phyloP scores from a whole-genome alignment of 1,284 basidiomycete genomes.

The Cryptococcus sp. region DNA sequence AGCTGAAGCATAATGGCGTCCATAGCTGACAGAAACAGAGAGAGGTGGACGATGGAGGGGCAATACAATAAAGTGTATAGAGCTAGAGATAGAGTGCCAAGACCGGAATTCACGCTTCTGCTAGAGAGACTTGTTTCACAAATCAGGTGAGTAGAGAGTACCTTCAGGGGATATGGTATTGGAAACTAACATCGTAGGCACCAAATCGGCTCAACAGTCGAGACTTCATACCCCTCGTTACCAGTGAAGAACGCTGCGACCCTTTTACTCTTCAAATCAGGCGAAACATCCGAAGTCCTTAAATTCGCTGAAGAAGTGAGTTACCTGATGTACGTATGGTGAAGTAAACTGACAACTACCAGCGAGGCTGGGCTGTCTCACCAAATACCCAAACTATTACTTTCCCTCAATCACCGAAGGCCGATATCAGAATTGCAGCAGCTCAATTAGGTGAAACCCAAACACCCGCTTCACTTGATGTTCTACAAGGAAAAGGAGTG shows the following conservation, averaged over 20 bases:
- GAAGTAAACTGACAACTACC: constrained; percentile 8
- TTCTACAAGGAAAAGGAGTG: constrained; percentile 27
- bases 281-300: constrained; percentile 35
- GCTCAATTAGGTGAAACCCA: constrained; percentile 9
- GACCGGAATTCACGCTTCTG: constrained; percentile 45
- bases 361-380: constrained; percentile 43
- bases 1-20: background rate
- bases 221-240: constrained; percentile 46
- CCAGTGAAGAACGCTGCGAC: constrained; percentile 41
- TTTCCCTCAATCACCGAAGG: constrained; percentile 25
- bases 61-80: constrained; percentile 98
- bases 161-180: background rate
- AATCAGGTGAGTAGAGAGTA: constrained; percentile 33
- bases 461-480: constrained; percentile 8
- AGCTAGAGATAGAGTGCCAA: constrained; percentile 69
- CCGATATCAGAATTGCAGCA: constrained; percentile 22
- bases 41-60: constrained; percentile 98
- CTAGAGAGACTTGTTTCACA: constrained; percentile 45
- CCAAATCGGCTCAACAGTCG: constrained; percentile 48
- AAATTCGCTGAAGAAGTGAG: constrained; percentile 36
- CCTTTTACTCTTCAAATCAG: constrained; percentile 45
- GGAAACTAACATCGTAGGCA: constrained; percentile 18
- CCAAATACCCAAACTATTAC: constrained; percentile 40
- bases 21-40: constrained; percentile 45
- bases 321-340: background rate